These are phyloP conservation scores for Colletotrichum graminicola DNA, from an alignment of 2,329 filamentous ascomycete species.

Conservation along the genomic window DNA sequence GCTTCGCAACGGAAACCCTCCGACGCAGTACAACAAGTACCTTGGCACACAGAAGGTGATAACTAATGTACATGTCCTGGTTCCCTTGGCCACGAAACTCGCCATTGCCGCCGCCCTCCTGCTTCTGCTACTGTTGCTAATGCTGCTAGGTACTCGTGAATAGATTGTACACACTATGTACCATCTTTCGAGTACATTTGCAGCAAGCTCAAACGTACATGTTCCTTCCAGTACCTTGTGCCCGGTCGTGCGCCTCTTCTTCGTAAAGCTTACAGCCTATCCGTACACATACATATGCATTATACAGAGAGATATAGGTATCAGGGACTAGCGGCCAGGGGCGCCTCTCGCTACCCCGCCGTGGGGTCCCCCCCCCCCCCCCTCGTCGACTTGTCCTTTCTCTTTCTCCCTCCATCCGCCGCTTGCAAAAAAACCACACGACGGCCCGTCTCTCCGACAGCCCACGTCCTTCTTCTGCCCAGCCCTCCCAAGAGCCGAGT, in stretches of 20 bases:
- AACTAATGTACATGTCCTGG: neutral
- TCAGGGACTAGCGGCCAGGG: conserved; percentile 20
- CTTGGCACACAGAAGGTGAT: neutral
- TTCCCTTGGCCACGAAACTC: neutral
- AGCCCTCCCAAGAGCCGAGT: conserved; percentile 14
- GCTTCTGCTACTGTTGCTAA: neutral
- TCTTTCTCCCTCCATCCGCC: too few species aligned
- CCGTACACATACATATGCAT: neutral
- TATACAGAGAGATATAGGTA: too few species aligned
- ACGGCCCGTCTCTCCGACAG: conserved; percentile 54
- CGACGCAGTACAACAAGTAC: neutral
- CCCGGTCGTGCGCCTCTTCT: neutral
- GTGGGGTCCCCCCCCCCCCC: conserved; percentile 39
- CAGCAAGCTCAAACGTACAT: neutral
- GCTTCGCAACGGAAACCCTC: neutral
- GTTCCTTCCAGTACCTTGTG: neutral
- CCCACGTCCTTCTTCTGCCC: conserved; percentile 29
- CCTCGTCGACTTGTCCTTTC: too few species aligned
- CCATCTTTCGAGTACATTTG: neutral
- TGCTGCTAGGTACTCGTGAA: conserved; percentile 1
- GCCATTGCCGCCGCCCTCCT: neutral
- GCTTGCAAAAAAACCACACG: conserved; percentile 42
- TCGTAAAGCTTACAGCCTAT: neutral
- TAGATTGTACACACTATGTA: neutral
- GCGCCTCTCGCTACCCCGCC: conserved; percentile 40